These are phyloP conservation scores for Pulveroboletus sp. DNA, from an alignment of 768 basidiomycete species.

Conservation along the genomic window DNA sequence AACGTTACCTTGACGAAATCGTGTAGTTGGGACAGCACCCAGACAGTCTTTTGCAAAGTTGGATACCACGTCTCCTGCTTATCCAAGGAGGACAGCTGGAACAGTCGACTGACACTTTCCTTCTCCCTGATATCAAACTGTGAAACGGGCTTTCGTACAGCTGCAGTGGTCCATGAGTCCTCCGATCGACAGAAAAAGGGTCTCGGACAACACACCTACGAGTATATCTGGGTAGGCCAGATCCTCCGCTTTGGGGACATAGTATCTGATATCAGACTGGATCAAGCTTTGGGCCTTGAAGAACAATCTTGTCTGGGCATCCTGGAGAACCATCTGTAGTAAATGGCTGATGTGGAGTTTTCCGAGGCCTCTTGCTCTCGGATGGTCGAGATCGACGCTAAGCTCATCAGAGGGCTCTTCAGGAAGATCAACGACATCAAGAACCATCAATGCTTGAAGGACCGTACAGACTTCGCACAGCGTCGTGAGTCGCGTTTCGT, in stretches of 20 bases:
- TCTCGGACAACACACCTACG: slow-evolving; percentile 45
- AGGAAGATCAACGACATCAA: slow-evolving; percentile 57
- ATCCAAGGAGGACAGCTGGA: slow-evolving; percentile 67
- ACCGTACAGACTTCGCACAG: slow-evolving; percentile 97
- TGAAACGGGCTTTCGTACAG: slow-evolving; percentile 41
- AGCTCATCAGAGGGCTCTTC: slow-evolving; percentile 33
- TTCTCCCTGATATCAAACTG: slow-evolving; percentile 59
- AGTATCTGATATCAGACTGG: slow-evolving; percentile 85
- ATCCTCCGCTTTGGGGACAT: slow-evolving; percentile 73
- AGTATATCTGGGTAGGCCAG: slow-evolving; percentile 86
- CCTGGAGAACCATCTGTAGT: slow-evolving; percentile 88
- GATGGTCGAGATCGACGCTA: slow-evolving; percentile 38
- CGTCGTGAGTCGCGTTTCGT: slow-evolving; percentile 82
- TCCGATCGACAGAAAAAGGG: neutral
- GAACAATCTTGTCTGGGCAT: slow-evolving; percentile 92
- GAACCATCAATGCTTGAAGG: slow-evolving; percentile 92
- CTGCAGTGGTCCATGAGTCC: slow-evolving; percentile 30
- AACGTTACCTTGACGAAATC: slow-evolving; percentile 83
- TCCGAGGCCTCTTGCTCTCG: slow-evolving; percentile 42
- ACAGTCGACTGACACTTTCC: slow-evolving; percentile 64
- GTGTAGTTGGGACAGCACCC: slow-evolving; percentile 87
- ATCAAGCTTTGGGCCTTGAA: slow-evolving; percentile 95
- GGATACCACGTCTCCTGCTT: slow-evolving; percentile 91
- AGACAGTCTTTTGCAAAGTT: slow-evolving; percentile 81
- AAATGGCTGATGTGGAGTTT: slow-evolving; percentile 78